These are phyloP conservation scores for Heliocybe sulcata DNA, from an alignment of 1,284 basidiomycete genomes.

Conservation along the genomic window DNA sequence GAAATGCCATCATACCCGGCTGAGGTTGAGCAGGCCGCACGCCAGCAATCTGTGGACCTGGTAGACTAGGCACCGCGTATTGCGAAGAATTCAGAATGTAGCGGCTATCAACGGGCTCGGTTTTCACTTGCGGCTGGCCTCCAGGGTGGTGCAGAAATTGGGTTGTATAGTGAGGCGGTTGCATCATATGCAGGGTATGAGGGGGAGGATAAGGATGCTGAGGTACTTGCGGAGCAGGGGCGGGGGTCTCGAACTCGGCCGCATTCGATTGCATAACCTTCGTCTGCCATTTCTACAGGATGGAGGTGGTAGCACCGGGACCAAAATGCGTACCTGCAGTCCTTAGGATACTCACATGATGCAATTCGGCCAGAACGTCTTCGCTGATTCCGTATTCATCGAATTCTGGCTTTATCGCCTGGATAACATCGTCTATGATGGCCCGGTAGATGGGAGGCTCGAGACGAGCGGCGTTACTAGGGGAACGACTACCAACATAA, in stretches of 20 bases:
- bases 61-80: constrained; percentile 54
- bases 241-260: constrained; percentile 80
- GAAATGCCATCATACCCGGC: constrained; percentile 16
- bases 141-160: constrained; percentile 31
- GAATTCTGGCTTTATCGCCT: constrained; percentile 86
- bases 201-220: constrained; percentile 16
- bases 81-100: constrained; percentile 44
- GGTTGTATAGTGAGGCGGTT: constrained; percentile 27
- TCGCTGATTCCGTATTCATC: constrained; percentile 95
- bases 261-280: constrained; percentile 91
- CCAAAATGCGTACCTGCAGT: neutral
- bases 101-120: constrained; percentile 59
- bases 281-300: constrained; percentile 83
- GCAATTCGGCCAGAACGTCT: constrained; percentile 83
- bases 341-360: constrained; percentile 58
- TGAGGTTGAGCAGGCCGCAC: constrained; percentile 37
- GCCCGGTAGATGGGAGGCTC: constrained; percentile 89
- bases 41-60: constrained; percentile 53
- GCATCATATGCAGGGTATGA: constrained; percentile 17
- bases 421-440: constrained; percentile 96
- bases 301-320: constrained; percentile 7
- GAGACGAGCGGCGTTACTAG: constrained; percentile 41
- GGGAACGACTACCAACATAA: constrained; percentile 46
- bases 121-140: constrained; percentile 45
- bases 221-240: constrained; percentile 27